phyloP scores from a whole-genome alignment of 306 rosid species.

The Luffa acutangula region DNA sequence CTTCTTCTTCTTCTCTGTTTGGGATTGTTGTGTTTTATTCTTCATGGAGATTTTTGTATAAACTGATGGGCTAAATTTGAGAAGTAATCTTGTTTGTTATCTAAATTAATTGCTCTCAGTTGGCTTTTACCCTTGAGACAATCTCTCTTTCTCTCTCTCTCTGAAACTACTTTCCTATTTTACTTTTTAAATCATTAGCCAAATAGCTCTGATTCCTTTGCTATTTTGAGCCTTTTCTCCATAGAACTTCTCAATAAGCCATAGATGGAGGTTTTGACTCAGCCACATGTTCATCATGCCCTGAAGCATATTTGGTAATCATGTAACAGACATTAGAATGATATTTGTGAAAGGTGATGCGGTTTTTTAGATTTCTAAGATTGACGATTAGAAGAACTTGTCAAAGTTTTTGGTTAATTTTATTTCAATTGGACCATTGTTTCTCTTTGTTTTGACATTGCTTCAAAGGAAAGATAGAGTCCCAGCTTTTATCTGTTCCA shows the following conservation, averaged over 20 bases:
- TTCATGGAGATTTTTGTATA: background rate
- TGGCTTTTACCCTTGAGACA: background rate
- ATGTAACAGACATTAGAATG: background rate
- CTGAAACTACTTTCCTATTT: background rate
- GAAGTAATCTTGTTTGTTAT: background rate
- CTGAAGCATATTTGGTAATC: background rate
- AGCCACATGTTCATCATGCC: background rate
- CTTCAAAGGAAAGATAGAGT: background rate
- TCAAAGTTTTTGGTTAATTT: background rate
- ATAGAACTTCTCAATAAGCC: background rate
- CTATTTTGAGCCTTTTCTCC: background rate
- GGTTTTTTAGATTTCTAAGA: background rate
- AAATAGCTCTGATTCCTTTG: background rate
- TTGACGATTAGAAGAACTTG: background rate
- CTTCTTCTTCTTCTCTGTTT: background rate
- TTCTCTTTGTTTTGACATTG: background rate
- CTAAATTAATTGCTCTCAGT: background rate
- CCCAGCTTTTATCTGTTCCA: background rate
- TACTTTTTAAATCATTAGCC: background rate
- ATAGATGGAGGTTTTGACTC: background rate
- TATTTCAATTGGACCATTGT: background rate
- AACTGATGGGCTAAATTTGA: background rate
- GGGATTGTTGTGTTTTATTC: background rate
- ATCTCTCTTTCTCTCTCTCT: background rate
- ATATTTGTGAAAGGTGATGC: background rate